These are phyloP conservation scores for Plasmodium gonderi DNA, from an alignment of 169 alveolate genomes.

Conservation along the genomic window DNA sequence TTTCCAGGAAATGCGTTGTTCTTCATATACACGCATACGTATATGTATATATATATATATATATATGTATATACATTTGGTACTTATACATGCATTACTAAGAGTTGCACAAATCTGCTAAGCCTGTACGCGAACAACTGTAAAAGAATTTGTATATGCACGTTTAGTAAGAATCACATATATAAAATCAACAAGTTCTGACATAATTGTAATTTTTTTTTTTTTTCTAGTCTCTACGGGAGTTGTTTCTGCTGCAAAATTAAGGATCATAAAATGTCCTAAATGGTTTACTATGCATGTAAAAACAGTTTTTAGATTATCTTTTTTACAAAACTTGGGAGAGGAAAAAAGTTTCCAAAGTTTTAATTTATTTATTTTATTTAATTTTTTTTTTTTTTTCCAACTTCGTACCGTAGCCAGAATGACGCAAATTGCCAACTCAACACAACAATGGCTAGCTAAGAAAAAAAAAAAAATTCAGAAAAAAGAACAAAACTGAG, in stretches of 20 bases:
- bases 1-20: too few relatives aligned
- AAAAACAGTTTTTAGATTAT: not conserved
- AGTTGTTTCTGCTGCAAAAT: not conserved
- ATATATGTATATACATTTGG: too few relatives aligned
- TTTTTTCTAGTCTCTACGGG: too few relatives aligned
- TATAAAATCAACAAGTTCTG: not conserved
- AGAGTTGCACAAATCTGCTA: not conserved
- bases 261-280: not conserved
- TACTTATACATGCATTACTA: not conserved
- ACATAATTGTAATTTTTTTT: not conserved
- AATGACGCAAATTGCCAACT: not conserved
- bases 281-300: not conserved
- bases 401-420: not conserved
- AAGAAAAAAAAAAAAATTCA: not conserved
- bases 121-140: too few relatives aligned
- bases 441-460: not conserved
- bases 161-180: not conserved
- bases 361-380: not conserved
- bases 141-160: not conserved
- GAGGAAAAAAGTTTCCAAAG: too few relatives aligned
- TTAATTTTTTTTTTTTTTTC: constrained; percentile 4
- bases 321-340: not conserved
- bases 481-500: not conserved
- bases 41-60: too few relatives aligned
- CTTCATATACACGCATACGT: too few relatives aligned